Conservation (phyloP, 208 protist genomes). For the Wallacemonas collosoma region DNA sequence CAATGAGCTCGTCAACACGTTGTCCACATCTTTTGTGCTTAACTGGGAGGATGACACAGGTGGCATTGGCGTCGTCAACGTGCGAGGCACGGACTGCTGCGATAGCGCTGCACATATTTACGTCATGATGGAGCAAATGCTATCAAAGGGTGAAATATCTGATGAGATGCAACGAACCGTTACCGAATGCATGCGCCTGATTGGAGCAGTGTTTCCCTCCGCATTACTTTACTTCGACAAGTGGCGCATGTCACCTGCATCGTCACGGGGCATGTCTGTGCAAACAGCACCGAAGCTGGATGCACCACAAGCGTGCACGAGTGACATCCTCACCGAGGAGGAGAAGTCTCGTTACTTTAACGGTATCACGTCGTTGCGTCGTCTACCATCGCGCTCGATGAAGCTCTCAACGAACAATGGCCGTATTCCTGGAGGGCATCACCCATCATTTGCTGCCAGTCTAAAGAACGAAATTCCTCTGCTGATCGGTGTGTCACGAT, state of each 20-base stretch:
- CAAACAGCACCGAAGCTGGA: background rate
- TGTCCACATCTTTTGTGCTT: conserved; percentile 37
- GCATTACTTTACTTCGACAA: conserved; percentile 23
- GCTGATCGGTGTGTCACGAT: conserved; percentile 42
- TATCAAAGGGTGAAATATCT: conserved; percentile 10
- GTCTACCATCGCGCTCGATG: conserved; percentile 20
- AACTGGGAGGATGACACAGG: conserved; percentile 44
- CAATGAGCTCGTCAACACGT: conserved; percentile 25
- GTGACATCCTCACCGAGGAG: conserved; percentile 15
- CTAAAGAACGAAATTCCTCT: conserved; percentile 71
- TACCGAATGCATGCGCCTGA: conserved; percentile 21
- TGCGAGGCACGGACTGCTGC: conserved; percentile 33
- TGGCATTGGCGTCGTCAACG: conserved; percentile 26
- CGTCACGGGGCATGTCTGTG: too few species aligned
- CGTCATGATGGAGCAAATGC: conserved; percentile 29
- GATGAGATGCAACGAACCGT: conserved; percentile 10
- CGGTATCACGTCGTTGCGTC: conserved; percentile 2
- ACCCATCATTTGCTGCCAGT: conserved; percentile 27
- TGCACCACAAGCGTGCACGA: background rate
- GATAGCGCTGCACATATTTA: conserved; percentile 32
- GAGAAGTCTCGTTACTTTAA: conserved; percentile 39
- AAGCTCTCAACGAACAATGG: conserved; percentile 47
- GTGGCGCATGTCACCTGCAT: conserved; percentile 18
- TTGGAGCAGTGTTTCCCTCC: conserved; percentile 33
- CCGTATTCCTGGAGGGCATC: conserved; percentile 31